phyloP scores from a whole-genome alignment of 805 yeast species.

The Sugiyamaella boreocaroliniensis region DNA sequence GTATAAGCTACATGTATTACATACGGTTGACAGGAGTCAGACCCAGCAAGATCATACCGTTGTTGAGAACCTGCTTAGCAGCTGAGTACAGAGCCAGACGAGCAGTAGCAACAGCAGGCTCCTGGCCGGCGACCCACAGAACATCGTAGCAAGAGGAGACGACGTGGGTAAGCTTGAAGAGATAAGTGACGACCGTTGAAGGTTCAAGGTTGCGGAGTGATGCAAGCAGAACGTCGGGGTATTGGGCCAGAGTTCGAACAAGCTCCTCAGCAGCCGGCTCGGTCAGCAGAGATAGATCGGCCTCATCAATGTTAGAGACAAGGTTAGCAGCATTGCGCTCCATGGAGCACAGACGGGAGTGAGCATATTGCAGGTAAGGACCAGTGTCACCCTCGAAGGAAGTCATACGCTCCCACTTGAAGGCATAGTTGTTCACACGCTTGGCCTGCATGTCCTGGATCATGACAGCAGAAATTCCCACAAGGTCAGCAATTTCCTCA shows the following conservation, averaged over 20 bases:
- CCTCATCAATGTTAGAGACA: conserved; percentile 29
- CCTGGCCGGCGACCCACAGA: conserved; percentile 96
- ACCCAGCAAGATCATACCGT: conserved; percentile 86
- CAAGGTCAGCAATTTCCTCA: conserved; percentile 87
- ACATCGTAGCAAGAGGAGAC: conserved; percentile 95
- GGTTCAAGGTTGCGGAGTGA: conserved; percentile 87
- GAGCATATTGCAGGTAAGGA: conserved; percentile 97
- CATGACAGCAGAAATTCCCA: conserved; percentile 97
- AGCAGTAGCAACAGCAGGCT: conserved; percentile 75
- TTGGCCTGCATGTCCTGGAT: conserved; percentile 98
- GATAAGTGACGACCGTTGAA: conserved; percentile 85
- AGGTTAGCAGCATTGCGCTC: conserved; percentile 64
- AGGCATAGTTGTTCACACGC: conserved; percentile 91
- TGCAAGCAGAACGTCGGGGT: conserved; percentile 81
- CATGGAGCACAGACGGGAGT: conserved; percentile 90
- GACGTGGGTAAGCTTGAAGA: conserved; percentile 86
- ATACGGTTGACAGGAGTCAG: conserved; percentile 98
- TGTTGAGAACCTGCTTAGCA: conserved; percentile 81
- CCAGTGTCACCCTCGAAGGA: conserved; percentile 99
- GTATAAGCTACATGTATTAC: conserved; percentile 38
- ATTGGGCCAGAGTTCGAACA: conserved; percentile 74
- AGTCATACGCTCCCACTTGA: conserved; percentile 97
- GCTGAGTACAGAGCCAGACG: conserved; percentile 86
- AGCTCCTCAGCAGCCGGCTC: conserved; percentile 68
- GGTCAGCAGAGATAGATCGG: conserved; percentile 54